Evolutionary conservation across 164 flowering plant genomes (phyloP).

Genomic region (Sedum album): DNA sequence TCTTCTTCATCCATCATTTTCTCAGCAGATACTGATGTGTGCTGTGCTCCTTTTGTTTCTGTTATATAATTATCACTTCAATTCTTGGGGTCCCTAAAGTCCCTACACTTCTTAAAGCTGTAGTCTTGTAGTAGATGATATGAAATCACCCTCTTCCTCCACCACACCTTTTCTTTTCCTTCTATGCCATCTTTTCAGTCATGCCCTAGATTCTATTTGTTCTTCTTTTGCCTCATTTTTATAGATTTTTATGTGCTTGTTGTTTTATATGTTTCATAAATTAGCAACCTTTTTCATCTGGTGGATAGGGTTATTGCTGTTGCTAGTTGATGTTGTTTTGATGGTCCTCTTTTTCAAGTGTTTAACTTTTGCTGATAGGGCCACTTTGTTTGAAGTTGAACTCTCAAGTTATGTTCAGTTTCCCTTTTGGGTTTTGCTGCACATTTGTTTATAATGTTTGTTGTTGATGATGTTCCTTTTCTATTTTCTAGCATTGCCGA

Average conservation of each 20-base stretch:
- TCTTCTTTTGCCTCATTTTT: background rate
- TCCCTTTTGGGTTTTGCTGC: slow-evolving; percentile 7
- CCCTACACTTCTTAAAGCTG: background rate
- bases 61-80: slow-evolving; percentile 4
- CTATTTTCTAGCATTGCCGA: background rate
- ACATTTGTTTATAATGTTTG: slow-evolving; percentile 1
- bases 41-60: background rate
- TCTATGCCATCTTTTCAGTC: background rate
- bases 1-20: slow-evolving; percentile 8
- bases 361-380: background rate
- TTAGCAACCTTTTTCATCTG: background rate
- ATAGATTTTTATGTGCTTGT: background rate
- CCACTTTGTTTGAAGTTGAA: slow-evolving; percentile 1
- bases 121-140: background rate
- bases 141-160: background rate
- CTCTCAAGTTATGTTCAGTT: background rate
- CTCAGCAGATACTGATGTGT: background rate
- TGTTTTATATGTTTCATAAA: background rate
- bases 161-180: background rate
- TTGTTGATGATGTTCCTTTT: background rate
- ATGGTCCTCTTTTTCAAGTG: background rate
- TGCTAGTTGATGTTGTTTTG: background rate
- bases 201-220: background rate
- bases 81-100: background rate
- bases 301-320: no score